These are phyloP conservation scores for Margaritispora aquatica DNA, from an alignment of 495 filamentous ascomycete species.

Conservation along the genomic window DNA sequence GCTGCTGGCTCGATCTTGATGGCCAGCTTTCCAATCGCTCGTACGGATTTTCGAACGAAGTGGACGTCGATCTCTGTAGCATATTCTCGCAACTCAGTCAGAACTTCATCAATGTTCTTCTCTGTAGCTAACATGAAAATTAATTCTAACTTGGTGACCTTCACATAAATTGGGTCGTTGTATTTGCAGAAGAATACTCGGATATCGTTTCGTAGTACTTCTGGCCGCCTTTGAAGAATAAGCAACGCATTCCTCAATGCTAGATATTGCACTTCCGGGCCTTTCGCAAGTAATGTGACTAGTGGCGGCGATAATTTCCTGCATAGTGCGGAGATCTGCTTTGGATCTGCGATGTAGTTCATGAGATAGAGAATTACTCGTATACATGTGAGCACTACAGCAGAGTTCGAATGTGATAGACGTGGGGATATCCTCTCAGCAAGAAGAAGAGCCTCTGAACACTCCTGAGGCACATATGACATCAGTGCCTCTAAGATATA, in stretches of 20 bases:
- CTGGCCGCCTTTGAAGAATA: slow-evolving; percentile 87
- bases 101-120: slow-evolving; percentile 90
- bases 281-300: slow-evolving; percentile 92
- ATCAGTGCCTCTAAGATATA: slow-evolving; percentile 98
- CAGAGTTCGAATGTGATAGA: slow-evolving; percentile 91
- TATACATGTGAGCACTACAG: slow-evolving; percentile 92
- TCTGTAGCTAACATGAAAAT: slow-evolving; percentile 99
- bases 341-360: slow-evolving; percentile 96
- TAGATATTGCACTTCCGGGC: slow-evolving; percentile 95
- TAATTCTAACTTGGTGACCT: slow-evolving; percentile 96
- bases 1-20: slow-evolving; percentile 98
- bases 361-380: slow-evolving; percentile 95
- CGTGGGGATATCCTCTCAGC: slow-evolving; percentile 92
- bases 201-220: slow-evolving; percentile 94
- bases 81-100: slow-evolving; percentile 94
- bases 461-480: slow-evolving; percentile 94
- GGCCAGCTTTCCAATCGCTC: slow-evolving; percentile 94
- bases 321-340: slow-evolving; percentile 82
- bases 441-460: slow-evolving; percentile 76
- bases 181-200: slow-evolving; percentile 99
- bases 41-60: slow-evolving; percentile 95
- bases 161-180: slow-evolving; percentile 99
- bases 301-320: slow-evolving; percentile 92
- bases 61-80: slow-evolving; percentile 98
- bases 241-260: slow-evolving; percentile 90